Percentiles rank a stretch among this genome's conserved stretches.
Evolutionary conservation across 1,139 yeast species (phyloP).

Genomic region (Suhomyces maxii): DNA sequence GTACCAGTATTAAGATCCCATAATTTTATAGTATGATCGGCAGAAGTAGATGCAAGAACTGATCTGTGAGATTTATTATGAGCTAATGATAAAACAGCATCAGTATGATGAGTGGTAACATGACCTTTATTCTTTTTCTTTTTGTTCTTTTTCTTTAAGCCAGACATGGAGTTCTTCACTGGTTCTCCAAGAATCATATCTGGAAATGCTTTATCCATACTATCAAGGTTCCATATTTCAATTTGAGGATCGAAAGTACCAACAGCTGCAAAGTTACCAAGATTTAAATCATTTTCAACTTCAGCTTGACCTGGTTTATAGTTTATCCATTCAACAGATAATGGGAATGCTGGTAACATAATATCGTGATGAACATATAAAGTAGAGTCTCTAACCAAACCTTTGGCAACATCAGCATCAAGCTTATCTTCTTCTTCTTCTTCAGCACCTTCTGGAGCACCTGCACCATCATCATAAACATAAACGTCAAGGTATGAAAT

Average conservation of each 20-base stretch:
- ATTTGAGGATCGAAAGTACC: slow-evolving; percentile 98
- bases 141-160: slow-evolving; percentile 44
- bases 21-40: slow-evolving; percentile 89
- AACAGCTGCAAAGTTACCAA: slow-evolving; percentile 91
- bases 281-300: slow-evolving; percentile 38
- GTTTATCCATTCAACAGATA: slow-evolving; percentile 94
- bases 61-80: slow-evolving; percentile 83
- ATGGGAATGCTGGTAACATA: slow-evolving; percentile 95
- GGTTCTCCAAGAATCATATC: slow-evolving; percentile 88
- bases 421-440: slow-evolving; percentile 62
- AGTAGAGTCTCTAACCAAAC: slow-evolving; percentile 68
- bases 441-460: slow-evolving; percentile 61
- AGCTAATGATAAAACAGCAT: slow-evolving; percentile 85
- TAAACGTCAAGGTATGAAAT: slow-evolving; percentile 89
- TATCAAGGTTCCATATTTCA: slow-evolving; percentile 95
- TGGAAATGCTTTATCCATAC: slow-evolving; percentile 92
- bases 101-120: slow-evolving; percentile 82
- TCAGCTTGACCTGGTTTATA: slow-evolving; percentile 54
- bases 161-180: slow-evolving; percentile 46
- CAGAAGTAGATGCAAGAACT: slow-evolving; percentile 90
- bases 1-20: slow-evolving; percentile 84
- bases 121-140: slow-evolving; percentile 50
- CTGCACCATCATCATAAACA: slow-evolving; percentile 93
- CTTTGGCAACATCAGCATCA: slow-evolving; percentile 67
- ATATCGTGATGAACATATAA: slow-evolving; percentile 94